Base-by-base conservation (phyloP, 179 eudicot species). In the Corrigiola litoralis region DNA sequence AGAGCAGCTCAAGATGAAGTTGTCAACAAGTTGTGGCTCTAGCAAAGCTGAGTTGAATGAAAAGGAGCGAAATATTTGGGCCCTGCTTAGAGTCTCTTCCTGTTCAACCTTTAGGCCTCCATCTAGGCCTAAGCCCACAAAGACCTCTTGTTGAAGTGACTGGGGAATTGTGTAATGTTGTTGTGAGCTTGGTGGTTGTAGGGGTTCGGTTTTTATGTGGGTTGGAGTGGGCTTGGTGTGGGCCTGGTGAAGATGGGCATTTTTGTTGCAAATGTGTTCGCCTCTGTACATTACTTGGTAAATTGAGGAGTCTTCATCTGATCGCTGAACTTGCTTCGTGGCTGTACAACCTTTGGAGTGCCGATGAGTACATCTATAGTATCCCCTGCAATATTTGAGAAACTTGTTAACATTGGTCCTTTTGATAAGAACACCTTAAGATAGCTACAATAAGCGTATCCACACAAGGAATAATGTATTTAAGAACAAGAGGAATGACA, bases 251-350 rank as follows among this genome's bases (percentile, higher is more conserved):
- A 7, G 2, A 18, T 58, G 61, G 42, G 60, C 38, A 28, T 38
- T 44, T 2, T 54, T 68, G 11, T 20, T 29, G 53, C 97, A 90
- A 11, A 90, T 87, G 75, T 90, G 97, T 24, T 68, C 82, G 27
- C 97, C 87, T 32, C 65, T 65, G 54, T 90, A 87, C 42, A 79
- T 76, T 54, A 90, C 55, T 49, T 84, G 82, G 42, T 82, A 84
- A 17, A 76, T 45, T 1, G 82, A 63, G 16, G 82, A 83, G 66
- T 90, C 88, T 0, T 82, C 84, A 20, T 82, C 85, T 1, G 88
- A 82, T 71, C 68, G 69, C 68, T 90, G 97, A 11, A 90, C 95
- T 60, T 87, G 92, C 27, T 87, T 90, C 17, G 78, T 87, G 18
- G 97, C 97, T 34, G 47, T 48, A 82, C 97, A 90, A 16, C 84